Evolutionary conservation across 2,329 filamentous ascomycete species (phyloP).

Genomic region (Erysiphe pulchra): DNA sequence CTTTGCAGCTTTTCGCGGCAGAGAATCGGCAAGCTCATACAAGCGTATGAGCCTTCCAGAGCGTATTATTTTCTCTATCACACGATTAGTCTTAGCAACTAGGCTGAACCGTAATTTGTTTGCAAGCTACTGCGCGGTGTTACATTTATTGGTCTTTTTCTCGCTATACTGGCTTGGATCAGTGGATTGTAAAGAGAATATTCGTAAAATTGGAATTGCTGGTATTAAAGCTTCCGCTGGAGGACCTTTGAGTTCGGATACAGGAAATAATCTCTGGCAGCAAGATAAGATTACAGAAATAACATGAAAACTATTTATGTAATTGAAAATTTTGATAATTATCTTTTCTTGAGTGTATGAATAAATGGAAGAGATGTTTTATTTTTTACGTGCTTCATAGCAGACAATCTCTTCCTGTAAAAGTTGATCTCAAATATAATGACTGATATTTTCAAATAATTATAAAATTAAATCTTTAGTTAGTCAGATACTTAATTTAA

Average conservation of each 20-base stretch:
- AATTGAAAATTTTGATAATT: not conserved
- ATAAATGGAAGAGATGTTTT: no score
- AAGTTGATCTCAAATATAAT: no score
- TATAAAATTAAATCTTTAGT: no score
- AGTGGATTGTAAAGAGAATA: slow-evolving; percentile 30
- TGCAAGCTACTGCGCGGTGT: slow-evolving; percentile 65
- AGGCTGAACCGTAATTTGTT: slow-evolving; percentile 82
- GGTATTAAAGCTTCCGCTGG: slow-evolving; percentile 15
- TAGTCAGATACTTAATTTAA: no score
- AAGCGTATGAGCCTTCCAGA: slow-evolving; percentile 85
- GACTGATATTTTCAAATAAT: no score
- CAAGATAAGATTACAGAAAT: not conserved
- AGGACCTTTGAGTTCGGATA: not conserved
- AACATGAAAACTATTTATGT: not conserved
- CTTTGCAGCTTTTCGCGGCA: slow-evolving; percentile 84
- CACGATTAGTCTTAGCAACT: slow-evolving; percentile 72
- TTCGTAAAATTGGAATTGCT: slow-evolving; percentile 12
- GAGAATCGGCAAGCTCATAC: slow-evolving; percentile 74
- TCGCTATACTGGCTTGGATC: slow-evolving; percentile 68
- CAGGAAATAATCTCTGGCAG: not conserved
- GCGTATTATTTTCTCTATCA: slow-evolving; percentile 70
- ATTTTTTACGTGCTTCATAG: no score
- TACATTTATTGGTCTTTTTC: slow-evolving; percentile 71
- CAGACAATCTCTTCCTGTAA: no score
- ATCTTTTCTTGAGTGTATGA: no score